Base-by-base conservation (phyloP, 2,329 filamentous ascomycete species). In the Emmonsia crescens region DNA sequence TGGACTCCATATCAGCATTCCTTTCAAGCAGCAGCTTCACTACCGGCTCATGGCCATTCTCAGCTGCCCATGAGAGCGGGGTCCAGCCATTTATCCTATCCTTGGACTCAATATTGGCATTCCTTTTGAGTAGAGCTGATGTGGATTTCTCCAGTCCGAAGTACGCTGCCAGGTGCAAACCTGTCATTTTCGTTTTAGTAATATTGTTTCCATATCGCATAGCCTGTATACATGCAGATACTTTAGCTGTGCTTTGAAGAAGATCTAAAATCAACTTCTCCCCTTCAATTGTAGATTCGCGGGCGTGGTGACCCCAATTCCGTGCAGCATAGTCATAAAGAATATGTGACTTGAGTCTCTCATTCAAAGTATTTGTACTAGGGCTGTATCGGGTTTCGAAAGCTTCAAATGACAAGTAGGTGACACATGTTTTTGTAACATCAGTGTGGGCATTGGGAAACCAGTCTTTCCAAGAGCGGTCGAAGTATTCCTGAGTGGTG, bases 401-500 rank as follows among this genome's bases (percentile, higher is more conserved):
- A 2, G 6, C 3, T 10, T 67, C 59, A 55, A 73, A 71, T 8
- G 66, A 68, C 8, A 74, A 63, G 60, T 74, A 74, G 24, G 66
- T 68, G n/a, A 73, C 62, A 58, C 69, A 74, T 27, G 61, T 64
- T 9, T 38, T 38, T 3, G 70, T 66, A 51, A 74, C 70, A 3
- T 60, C 49, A 2, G 63, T 2, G 46, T 68, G 61, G n/a, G 62
- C 66, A 42, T 63, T 27, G 3, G 70, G 68, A 54, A 66, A 66
- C 65, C 68, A 69, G 16, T 24, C 2, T 1, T 56, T 40, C 60
- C 63, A 75, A 70, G 71, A 73, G 69, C 59, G 61, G 16, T 76
- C 68, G 57, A 81, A 76, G 66, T 78, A 82, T 57, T 80, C 72
- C 54, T 80, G 75, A 1, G 78, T 73, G 0, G 79, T 80, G 60